Evolutionary conservation across 352 stramenopile genomes (phyloP).

Genomic region (Phytophthora pistaciae): DNA sequence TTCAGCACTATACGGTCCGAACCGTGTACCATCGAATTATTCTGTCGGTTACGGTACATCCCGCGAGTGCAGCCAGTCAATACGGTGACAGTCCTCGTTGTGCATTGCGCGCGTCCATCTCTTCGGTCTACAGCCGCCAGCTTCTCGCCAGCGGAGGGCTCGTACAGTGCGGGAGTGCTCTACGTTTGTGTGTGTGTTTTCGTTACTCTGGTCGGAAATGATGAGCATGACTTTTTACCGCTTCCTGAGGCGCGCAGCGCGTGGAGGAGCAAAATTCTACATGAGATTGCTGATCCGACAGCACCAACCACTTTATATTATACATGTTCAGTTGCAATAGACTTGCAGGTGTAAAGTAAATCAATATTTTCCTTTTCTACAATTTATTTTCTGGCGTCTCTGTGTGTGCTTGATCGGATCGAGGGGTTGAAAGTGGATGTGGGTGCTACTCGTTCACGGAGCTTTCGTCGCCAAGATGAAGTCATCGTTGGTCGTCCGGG

Average conservation of each 20-base stretch:
- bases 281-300: constrained; percentile 64
- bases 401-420: background rate
- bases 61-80: too few species aligned
- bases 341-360: background rate
- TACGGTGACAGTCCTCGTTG: too few species aligned
- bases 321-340: too few species aligned
- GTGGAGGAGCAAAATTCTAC: constrained; percentile 62
- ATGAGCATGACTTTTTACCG: constrained; percentile 45
- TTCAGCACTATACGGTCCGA: constrained; percentile 16
- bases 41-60: too few species aligned
- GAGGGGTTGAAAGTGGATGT: background rate
- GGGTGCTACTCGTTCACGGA: too few species aligned
- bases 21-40: constrained; percentile 20
- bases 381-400: background rate
- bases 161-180: too few species aligned
- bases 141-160: too few species aligned
- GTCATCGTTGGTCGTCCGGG: background rate
- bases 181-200: background rate
- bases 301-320: background rate
- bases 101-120: too few species aligned
- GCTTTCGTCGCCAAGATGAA: too few species aligned
- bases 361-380: background rate
- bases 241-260: constrained; percentile 48
- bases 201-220: constrained; percentile 37
- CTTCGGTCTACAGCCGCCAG: too few species aligned